These are phyloP conservation scores for Yamadazyma pseudoaaseri DNA, from an alignment of 1,139 yeast species.

Conservation along the genomic window DNA sequence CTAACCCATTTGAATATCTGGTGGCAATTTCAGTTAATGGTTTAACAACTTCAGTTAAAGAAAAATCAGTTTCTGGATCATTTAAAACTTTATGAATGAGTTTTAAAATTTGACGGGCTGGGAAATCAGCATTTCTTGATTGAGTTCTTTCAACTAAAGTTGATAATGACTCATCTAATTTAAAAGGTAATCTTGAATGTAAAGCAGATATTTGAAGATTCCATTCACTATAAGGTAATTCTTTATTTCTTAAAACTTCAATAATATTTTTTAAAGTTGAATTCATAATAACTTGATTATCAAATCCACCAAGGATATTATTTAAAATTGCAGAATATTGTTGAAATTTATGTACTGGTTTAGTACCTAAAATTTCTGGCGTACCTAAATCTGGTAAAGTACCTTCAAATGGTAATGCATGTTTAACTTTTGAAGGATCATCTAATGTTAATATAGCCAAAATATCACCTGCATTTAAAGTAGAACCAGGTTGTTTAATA, in stretches of 20 bases:
- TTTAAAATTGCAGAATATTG: conserved; percentile 58
- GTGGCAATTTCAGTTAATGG: conserved; percentile 74
- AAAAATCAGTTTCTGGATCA: conserved; percentile 49
- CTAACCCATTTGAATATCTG: conserved; percentile 71
- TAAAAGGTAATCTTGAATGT: conserved; percentile 82
- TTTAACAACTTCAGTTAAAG: conserved; percentile 58
- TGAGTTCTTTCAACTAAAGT: conserved; percentile 66
- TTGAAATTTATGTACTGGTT: conserved; percentile 75
- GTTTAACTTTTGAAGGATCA: conserved; percentile 96
- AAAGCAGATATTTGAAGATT: conserved; percentile 78
- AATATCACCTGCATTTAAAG: conserved; percentile 94
- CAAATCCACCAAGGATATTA: conserved; percentile 86
- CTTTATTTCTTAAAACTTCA: conserved; percentile 71
- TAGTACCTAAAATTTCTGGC: conserved; percentile 79
- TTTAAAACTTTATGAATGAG: conserved; percentile 53
- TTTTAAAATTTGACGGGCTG: conserved; percentile 78
- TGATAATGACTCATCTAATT: conserved; percentile 67
- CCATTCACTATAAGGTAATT: conserved; percentile 95
- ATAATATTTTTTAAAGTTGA: conserved; percentile 72
- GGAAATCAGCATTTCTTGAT: conserved; percentile 80
- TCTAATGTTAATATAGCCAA: conserved; percentile 91
- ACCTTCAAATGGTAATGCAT: conserved; percentile 93
- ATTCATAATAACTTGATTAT: conserved; percentile 91
- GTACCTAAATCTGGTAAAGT: conserved; percentile 87
- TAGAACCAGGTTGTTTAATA: conserved; percentile 97